phyloP scores from a whole-genome alignment of 2,329 filamentous ascomycete species.

The Didymellaceae sp. region DNA sequence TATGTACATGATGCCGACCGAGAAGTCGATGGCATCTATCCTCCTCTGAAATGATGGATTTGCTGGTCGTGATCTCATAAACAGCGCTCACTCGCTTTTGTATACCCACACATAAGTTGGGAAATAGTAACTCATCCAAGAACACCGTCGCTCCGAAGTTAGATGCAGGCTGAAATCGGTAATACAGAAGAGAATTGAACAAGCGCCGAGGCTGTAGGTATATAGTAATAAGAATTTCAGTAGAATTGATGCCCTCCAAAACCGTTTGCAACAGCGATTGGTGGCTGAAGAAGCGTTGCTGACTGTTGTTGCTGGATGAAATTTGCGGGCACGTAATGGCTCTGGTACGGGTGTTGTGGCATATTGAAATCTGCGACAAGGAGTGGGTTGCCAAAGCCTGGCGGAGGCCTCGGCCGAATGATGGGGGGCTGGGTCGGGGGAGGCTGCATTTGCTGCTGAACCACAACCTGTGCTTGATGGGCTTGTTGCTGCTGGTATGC shows the following conservation, averaged over 20 bases:
- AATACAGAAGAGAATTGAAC: conserved; percentile 7
- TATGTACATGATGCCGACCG: conserved; percentile 14
- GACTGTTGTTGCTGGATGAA: conserved; percentile 45
- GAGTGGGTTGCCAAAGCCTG: conserved; percentile 71
- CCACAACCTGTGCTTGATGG: conserved; percentile 20
- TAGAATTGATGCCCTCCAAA: conserved; percentile 33
- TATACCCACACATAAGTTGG: neutral
- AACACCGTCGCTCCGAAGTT: conserved; percentile 8
- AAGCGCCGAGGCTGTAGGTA: neutral
- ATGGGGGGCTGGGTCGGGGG: conserved; percentile 20
- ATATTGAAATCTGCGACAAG: conserved; percentile 76
- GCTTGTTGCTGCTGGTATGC: conserved; percentile 30
- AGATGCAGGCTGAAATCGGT: conserved; percentile 5
- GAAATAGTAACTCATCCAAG: neutral
- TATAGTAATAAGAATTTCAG: conserved; percentile 5
- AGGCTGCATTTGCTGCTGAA: conserved; percentile 20
- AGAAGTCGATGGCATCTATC: conserved; percentile 1
- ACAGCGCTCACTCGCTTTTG: conserved; percentile 7
- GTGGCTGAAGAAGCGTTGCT: conserved; percentile 29
- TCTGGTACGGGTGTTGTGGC: conserved; percentile 81
- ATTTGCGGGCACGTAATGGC: conserved; percentile 78
- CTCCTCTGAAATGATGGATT: neutral
- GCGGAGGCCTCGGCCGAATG: conserved; percentile 45
- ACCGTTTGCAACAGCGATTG: conserved; percentile 26
- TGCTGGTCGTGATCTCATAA: conserved; percentile 14